phyloP scores from a whole-genome alignment of 2,329 filamentous ascomycete species.

The Rhexocercosporidium sp. region DNA sequence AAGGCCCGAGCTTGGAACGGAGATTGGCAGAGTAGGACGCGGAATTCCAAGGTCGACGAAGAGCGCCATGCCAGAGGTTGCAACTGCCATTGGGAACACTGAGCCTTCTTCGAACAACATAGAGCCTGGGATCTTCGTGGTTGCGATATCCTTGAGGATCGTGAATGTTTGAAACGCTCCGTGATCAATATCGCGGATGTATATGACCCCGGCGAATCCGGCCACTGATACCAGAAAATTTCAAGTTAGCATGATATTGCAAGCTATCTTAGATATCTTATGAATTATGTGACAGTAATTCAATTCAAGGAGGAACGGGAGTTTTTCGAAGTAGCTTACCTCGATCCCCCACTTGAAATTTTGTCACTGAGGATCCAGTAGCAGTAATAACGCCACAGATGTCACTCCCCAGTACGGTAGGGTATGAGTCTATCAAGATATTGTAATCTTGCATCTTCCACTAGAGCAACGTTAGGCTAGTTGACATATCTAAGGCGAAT shows the following conservation, averaged over 20 bases:
- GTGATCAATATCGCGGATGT: slow-evolving; percentile 41
- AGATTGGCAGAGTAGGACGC: slow-evolving; percentile 18
- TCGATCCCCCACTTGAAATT: slow-evolving; percentile 40
- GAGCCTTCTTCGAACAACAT: slow-evolving; percentile 38
- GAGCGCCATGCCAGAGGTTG: slow-evolving; percentile 24
- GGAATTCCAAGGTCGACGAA: slow-evolving; percentile 18
- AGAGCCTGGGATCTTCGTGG: slow-evolving; percentile 33
- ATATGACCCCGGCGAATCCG: slow-evolving; percentile 51
- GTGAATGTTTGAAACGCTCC: slow-evolving; percentile 50
- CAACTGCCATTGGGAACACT: slow-evolving; percentile 38
- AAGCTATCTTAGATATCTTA: neutral
- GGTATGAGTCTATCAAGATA: slow-evolving; percentile 34
- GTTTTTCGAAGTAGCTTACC: neutral
- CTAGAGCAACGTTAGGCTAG: neutral
- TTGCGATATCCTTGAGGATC: slow-evolving; percentile 50
- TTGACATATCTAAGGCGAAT: neutral
- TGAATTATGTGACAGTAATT: neutral
- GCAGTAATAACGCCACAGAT: slow-evolving; percentile 24
- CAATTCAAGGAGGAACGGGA: neutral
- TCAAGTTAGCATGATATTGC: neutral
- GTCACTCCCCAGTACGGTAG: slow-evolving; percentile 45
- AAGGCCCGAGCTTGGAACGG: slow-evolving; percentile 34
- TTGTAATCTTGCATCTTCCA: slow-evolving; percentile 41
- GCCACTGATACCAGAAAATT: slow-evolving; percentile 43
- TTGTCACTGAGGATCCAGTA: slow-evolving; percentile 27